phyloP scores from a whole-genome alignment of 345 rosid species.

The Kandelia obovata region DNA sequence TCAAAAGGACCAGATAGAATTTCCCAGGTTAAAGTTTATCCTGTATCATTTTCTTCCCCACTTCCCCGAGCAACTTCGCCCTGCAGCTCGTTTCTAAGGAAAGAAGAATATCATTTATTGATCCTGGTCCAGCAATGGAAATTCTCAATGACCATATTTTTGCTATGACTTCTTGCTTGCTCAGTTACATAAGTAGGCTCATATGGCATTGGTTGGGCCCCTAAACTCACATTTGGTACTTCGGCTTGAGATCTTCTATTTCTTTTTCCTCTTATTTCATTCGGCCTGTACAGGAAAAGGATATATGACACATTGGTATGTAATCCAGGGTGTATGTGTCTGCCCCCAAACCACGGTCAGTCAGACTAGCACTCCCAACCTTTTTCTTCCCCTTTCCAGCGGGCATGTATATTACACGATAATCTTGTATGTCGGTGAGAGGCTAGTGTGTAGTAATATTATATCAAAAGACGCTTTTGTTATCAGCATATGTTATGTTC shows the following conservation, averaged over 20 bases:
- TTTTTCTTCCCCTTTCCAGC: constrained; percentile 3
- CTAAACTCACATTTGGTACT: constrained; percentile 3
- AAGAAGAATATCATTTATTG: constrained; percentile 12
- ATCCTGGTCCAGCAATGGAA: constrained; percentile 15
- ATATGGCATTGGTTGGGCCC: constrained; percentile 5
- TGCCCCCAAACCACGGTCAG: background rate
- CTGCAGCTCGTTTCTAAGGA: constrained; percentile 14
- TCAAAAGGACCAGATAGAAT: constrained; percentile 12
- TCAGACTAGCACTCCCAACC: constrained; percentile 4
- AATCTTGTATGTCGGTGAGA: constrained; percentile 15
- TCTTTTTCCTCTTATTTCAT: background rate
- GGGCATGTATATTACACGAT: constrained; percentile 18
- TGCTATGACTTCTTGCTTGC: constrained; percentile 11
- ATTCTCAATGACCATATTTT: constrained; percentile 16
- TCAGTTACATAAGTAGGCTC: constrained; percentile 10
- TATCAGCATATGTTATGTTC: too few relatives aligned
- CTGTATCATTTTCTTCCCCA: constrained; percentile 9
- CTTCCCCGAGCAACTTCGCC: background rate
- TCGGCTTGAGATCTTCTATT: constrained; percentile 1
- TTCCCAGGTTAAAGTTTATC: constrained; percentile 4
- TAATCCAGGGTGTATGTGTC: constrained; percentile 12
- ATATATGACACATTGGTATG: constrained; percentile 13
- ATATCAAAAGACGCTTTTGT: background rate
- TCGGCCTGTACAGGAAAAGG: constrained; percentile 26
- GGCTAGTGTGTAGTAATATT: constrained; percentile 7